Base-by-base conservation (phyloP, 306 rosid genomes). In the Bauhinia variegata region DNA sequence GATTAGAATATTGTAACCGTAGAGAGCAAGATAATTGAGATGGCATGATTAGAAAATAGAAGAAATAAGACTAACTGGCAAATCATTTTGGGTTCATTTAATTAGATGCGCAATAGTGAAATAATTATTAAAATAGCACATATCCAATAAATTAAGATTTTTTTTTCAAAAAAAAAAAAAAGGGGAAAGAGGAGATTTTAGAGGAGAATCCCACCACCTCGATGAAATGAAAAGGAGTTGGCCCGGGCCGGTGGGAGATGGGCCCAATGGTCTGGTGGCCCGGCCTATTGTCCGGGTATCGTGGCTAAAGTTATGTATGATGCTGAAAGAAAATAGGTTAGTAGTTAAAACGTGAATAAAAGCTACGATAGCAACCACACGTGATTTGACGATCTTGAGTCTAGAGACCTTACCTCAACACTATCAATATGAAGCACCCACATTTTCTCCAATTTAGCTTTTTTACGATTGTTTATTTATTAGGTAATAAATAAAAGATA, bases 351-450 rank as follows among this genome's bases (percentile, higher is more conserved):
- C 63, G 60, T 74, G 70, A 64, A 63, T 28, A 64, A 56, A 57
- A 66, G 66, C 38, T 33, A 34, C 33, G 68, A 76, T 48, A 79
- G 73, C 63, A 49, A 74, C 69, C 71, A 70, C 68, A 78, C 70
- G 74, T n/a, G 33, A 79, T 54, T 23, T 23, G 28, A 23, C n/a
- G n/a, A n/a, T n/a, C 62, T 49, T 37, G 52, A 43, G 61, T 13
- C 68, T 49, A 36, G n/a, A n/a, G 51, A 63, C 33, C 52, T 34
- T 16, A 34, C 52, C 37, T 63, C 56, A 59, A 63, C 48, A 41
- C 72, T 54, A 65, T 46, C 65, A 73, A 75, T 37, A 49, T 19
- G 54, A 72, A 75, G 70, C 54, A 58, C 6, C 41, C 50, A 66
- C 51, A 56, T 46, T 51, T 28, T 63, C 67, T 58, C 72, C 37